Evolutionary conservation across 768 basidiomycete species (phyloP), one percentile per base, ranked within the genome.

Genomic region (Agrocybe praecox): DNA sequence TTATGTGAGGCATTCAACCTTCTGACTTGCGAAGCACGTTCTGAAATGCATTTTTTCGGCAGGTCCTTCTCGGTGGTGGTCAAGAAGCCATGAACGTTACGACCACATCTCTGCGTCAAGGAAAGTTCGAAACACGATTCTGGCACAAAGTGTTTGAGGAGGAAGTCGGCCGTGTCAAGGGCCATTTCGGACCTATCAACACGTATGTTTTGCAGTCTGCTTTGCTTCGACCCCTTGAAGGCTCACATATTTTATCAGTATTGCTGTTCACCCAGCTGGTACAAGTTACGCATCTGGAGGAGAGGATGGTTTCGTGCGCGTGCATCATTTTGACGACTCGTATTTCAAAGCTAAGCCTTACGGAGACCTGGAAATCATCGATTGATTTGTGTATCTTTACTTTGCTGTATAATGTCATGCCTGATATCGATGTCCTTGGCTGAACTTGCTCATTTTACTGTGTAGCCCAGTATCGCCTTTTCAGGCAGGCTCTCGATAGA

Each of bases 61-160:
- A 94, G 92, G 82, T 96, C 43, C 83, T 98, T 29, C 79, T 97
- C 21, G 97, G 97, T 44, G 96, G 97, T 72, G 97, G 97, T 43
- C 97, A 98, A 74, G 96, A 97, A 69, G 97, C 97, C 4, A 96
- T 94, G 94, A 87, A 78, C 66, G 97, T 98, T 49, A 98, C 97
- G 14, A 98, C 94, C 8, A 98, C 96, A 0, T 94, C 94, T 1
- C 67, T 86, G 21, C 86, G 97, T 50, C 93, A 97, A 71, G 97
- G 96, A 19, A 97, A 98, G 74, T 99, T 99, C 71, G 97, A 98
- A 76, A 93, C 94, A 11, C 83, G 95, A 36, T 98, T 99, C 78
- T 98, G 95, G 94, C 96, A 99, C 80, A 94, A 90, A 64, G 80
- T 96, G 34, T 91, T 96, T 65, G 95, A 96, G 73, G 95, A 97